Base-by-base conservation (phyloP, 2,329 filamentous ascomycete species). In the Davidsoniella eucalypti region DNA sequence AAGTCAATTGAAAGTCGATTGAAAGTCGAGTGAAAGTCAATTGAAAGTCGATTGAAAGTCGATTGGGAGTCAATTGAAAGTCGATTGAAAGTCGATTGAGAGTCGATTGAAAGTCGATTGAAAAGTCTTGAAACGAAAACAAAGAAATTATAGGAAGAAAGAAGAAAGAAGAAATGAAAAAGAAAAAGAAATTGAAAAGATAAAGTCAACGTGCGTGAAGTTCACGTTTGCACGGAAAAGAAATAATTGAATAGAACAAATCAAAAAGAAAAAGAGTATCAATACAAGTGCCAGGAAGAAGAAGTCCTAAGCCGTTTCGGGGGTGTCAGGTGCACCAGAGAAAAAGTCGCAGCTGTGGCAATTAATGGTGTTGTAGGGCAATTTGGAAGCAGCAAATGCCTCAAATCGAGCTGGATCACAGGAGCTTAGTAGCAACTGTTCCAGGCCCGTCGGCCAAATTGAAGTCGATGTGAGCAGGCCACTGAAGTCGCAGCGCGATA, bases 341-440 rank as follows among this genome's bases (percentile, higher is more conserved):
- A 16, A 37, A 25, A 21, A 47, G 29, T 41, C 10, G 10, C 25
- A 16, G 42, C 18, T 17, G 36, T 16, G 26, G 14, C 17, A 39
- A 26, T 18, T n/a, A 23, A 16, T 39, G 49, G 39, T 36, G 43
- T 26, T 36, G 29, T 29, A 42, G 33, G 29, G 42, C 33, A 44
- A 26, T 25, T 5, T 7, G 18, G 10, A 4, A 43, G 41, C 33
- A 49, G 26, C 41, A 36, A 50, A 44, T 17, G 42, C 41, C 18
- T 40, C 26, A 23, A 38, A 25, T 36, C 48, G 29, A 43, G 48
- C 39, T 50, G 41, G 48, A 44, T 44, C 47, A 38, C 47, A 49
- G 47, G 41, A 50, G 48, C 48, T 14, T 39, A 50, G 48, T 42
- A 50, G 48, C 25, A 39, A 23, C 21, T 50, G 41, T 49, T 33